phyloP scores from a whole-genome alignment of 1,284 basidiomycete species.

The Ustilago hordei region DNA sequence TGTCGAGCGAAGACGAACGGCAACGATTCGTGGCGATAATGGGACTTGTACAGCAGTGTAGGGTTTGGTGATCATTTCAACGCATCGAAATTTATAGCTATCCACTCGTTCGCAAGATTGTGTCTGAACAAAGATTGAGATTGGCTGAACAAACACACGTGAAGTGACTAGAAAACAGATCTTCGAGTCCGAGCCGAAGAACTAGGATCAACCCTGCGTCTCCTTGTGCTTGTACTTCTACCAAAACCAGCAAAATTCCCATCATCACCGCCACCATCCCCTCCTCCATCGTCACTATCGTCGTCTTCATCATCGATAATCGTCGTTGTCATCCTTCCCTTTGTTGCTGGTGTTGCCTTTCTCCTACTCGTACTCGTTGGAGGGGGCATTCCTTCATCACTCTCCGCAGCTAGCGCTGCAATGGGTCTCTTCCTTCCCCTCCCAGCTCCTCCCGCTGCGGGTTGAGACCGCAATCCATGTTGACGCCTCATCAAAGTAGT shows the following conservation, averaged over 20 bases:
- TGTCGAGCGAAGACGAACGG: conserved; percentile 75
- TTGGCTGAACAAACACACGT: neutral
- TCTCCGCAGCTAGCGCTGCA: conserved; percentile 20
- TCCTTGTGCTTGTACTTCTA: conserved; percentile 24
- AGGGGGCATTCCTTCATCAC: conserved; percentile 25
- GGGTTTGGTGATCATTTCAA: conserved; percentile 24
- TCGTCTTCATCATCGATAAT: conserved; percentile 21
- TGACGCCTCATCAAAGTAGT: conserved; percentile 31
- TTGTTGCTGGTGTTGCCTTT: neutral
- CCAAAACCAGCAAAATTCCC: conserved; percentile 54
- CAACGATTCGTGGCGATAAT: conserved; percentile 78
- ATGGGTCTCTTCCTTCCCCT: conserved; percentile 20
- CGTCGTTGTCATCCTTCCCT: conserved; percentile 8
- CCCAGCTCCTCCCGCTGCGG: neutral
- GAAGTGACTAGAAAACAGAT: conserved; percentile 17
- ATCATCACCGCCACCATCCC: conserved; percentile 25
- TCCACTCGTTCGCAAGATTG: too few species aligned
- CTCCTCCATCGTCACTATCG: conserved; percentile 10
- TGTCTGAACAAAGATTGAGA: too few species aligned
- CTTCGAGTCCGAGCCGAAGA: conserved; percentile 9
- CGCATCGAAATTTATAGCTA: neutral
- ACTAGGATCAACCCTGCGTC: conserved; percentile 24
- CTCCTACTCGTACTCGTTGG: conserved; percentile 1
- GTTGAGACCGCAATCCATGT: conserved; percentile 19
- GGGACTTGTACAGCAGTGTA: conserved; percentile 74